phyloP scores from a whole-genome alignment of 257 asterid genomes.

The Schizonepeta tenuifolia region DNA sequence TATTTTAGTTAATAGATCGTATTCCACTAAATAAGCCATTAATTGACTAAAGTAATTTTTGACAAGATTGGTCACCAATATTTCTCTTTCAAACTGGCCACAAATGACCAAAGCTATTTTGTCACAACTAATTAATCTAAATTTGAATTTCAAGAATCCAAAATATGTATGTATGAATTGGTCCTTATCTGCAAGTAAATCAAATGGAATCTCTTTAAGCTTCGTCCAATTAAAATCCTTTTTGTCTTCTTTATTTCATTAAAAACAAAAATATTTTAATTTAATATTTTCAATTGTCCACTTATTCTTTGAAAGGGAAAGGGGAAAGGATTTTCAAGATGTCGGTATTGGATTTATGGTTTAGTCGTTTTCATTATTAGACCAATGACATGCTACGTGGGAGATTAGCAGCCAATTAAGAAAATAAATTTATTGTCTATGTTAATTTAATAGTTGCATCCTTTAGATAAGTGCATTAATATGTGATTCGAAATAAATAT shows the following conservation, averaged over 20 bases:
- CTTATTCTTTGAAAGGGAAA: neutral
- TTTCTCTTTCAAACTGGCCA: constrained; percentile 19
- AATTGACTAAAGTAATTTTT: neutral
- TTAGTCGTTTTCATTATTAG: constrained; percentile 18
- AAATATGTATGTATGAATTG: neutral
- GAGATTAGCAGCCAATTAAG: constrained; percentile 15
- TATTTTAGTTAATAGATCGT: neutral
- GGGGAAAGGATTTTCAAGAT: neutral
- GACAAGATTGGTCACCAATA: constrained; percentile 21
- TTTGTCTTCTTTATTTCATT: neutral
- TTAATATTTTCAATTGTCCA: neutral
- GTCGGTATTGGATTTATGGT: constrained; percentile 30
- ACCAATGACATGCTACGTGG: neutral
- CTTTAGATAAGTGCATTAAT: neutral
- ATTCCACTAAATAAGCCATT: too few species aligned
- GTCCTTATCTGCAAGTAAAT: constrained; percentile 9
- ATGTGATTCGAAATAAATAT: neutral
- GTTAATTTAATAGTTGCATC: too few species aligned
- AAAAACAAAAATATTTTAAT: neutral
- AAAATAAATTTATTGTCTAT: neutral
- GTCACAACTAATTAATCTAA: constrained; percentile 12
- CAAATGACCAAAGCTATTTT: constrained; percentile 24
- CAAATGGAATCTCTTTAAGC: constrained; percentile 30
- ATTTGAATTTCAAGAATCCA: neutral
- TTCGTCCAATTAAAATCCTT: constrained; percentile 27